phyloP scores from a whole-genome alignment of 805 yeast species.

The Candida methanosorbosa region DNA sequence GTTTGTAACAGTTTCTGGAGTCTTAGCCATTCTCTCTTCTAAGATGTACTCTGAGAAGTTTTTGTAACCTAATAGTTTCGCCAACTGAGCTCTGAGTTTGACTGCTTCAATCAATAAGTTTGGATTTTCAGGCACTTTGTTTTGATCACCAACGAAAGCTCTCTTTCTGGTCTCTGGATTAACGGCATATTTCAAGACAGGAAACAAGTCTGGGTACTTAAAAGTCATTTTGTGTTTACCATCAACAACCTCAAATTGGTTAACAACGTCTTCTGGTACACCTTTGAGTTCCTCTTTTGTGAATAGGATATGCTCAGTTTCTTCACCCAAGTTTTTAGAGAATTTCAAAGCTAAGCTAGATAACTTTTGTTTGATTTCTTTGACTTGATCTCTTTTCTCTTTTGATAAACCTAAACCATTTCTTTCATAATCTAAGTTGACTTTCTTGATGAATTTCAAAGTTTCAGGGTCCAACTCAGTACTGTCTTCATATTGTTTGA shows the following conservation, averaged over 20 bases:
- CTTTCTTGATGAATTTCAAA: conserved; percentile 47
- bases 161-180: conserved; percentile 54
- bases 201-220: conserved; percentile 74
- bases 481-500: conserved; percentile 26
- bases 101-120: conserved; percentile 52
- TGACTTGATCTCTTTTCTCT: conserved; percentile 47
- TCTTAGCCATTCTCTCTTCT: conserved; percentile 78
- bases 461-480: conserved; percentile 41
- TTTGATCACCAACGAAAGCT: conserved; percentile 61
- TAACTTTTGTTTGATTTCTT: conserved; percentile 49
- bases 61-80: conserved; percentile 55
- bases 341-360: conserved; percentile 49
- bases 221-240: conserved; percentile 58
- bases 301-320: conserved; percentile 51
- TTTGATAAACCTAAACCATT: conserved; percentile 59
- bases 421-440: conserved; percentile 48
- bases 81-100: conserved; percentile 50
- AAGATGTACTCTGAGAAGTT: conserved; percentile 63
- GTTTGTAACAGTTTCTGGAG: conserved; percentile 44
- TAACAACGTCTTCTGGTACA: conserved; percentile 56
- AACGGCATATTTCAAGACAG: conserved; percentile 67
- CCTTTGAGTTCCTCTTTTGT: conserved; percentile 63
- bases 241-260: conserved; percentile 44
- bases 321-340: conserved; percentile 63
- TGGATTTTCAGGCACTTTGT: conserved; percentile 58